These are phyloP conservation scores for Bacidia gigantensis DNA, from an alignment of 495 filamentous ascomycete genomes.

Conservation along the genomic window DNA sequence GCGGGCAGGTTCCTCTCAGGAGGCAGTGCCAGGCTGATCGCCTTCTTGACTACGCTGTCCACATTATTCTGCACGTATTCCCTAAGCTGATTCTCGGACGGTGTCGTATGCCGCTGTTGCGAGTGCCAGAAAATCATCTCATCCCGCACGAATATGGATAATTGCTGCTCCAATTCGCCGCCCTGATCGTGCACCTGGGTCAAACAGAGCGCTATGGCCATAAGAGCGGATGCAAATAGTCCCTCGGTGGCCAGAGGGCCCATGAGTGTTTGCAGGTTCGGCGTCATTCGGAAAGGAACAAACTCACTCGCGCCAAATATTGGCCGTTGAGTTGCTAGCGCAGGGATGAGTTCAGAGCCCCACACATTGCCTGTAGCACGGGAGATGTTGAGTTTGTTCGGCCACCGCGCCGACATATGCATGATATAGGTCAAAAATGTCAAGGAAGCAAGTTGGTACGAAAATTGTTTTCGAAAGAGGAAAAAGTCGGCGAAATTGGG, in stretches of 20 bases:
- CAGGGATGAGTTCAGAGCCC: slow-evolving; percentile 84
- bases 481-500: slow-evolving; percentile 89
- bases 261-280: slow-evolving; percentile 89
- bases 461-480: slow-evolving; percentile 92
- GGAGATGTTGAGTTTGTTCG: slow-evolving; percentile 86
- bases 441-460: slow-evolving; percentile 88
- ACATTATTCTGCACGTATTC: slow-evolving; percentile 81
- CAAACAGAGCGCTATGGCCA: slow-evolving; percentile 90
- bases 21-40: slow-evolving; percentile 58
- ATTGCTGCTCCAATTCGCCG: slow-evolving; percentile 71
- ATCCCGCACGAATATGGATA: slow-evolving; percentile 87
- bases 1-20: slow-evolving; percentile 64
- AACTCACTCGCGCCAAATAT: slow-evolving; percentile 89
- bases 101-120: slow-evolving; percentile 51
- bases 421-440: slow-evolving; percentile 99
- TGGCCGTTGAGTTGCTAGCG: slow-evolving; percentile 64
- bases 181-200: slow-evolving; percentile 64
- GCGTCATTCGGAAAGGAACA: slow-evolving; percentile 93
- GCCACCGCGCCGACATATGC: slow-evolving; percentile 86
- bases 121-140: slow-evolving; percentile 98
- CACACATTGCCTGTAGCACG: slow-evolving; percentile 84
- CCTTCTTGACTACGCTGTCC: slow-evolving; percentile 79
- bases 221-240: slow-evolving; percentile 78
- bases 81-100: slow-evolving; percentile 59
- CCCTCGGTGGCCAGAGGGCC: slow-evolving; percentile 91